Percentiles rank a stretch among this genome's conserved stretches.
Conservation (phyloP, 345 rosid species). For the Eucalyptus marginata region DNA sequence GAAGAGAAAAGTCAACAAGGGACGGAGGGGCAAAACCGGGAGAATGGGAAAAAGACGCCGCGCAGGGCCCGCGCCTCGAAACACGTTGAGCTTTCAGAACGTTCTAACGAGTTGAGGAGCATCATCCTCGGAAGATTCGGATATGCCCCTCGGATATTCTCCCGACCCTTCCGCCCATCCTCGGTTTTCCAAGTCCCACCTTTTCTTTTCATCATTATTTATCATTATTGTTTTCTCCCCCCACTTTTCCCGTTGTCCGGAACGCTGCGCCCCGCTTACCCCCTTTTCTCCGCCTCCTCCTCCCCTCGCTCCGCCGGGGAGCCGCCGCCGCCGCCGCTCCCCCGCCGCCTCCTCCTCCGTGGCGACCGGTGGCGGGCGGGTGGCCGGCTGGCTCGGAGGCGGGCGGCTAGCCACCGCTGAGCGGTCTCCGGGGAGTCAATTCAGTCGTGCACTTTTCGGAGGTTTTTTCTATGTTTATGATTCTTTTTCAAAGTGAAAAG, state of each 20-base stretch:
- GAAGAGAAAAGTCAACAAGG: not conserved
- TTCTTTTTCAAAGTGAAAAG: not conserved
- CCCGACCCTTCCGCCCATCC: not conserved
- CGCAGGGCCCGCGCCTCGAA: not conserved
- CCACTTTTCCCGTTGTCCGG: not conserved
- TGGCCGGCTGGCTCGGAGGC: not conserved
- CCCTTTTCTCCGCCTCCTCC: not conserved
- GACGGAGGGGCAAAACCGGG: not conserved
- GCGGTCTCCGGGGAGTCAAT: not conserved
- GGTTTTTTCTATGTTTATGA: too few relatives aligned
- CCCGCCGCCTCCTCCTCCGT: not conserved
- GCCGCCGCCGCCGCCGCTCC: not conserved
- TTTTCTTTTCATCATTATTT: not conserved
- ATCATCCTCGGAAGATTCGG: not conserved
- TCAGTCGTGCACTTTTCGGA: not conserved
- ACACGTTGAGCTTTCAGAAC: not conserved
- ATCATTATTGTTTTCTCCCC: not conserved
- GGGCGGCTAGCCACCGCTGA: not conserved
- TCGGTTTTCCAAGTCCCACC: not conserved
- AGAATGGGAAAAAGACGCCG: not conserved
- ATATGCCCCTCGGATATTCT: constrained; percentile 2
- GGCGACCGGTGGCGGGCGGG: not conserved
- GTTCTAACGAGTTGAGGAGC: not conserved
- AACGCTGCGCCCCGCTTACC: not conserved
- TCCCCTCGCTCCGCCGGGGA: not conserved